phyloP scores from a whole-genome alignment of 148 eudicot species.

The Silene uniflora region DNA sequence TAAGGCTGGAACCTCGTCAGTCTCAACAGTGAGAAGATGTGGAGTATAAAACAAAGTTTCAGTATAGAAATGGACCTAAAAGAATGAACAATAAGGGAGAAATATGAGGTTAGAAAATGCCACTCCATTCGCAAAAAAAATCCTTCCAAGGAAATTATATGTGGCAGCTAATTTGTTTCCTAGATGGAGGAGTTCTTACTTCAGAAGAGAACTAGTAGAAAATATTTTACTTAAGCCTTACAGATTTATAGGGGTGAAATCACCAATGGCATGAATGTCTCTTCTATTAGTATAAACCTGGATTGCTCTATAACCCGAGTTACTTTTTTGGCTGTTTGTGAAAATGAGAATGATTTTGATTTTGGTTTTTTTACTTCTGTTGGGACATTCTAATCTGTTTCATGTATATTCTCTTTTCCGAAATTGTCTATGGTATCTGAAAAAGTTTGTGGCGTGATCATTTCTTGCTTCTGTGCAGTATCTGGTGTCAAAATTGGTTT shows the following conservation, averaged over 20 bases:
- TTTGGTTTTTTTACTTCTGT: not conserved
- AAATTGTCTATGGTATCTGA: not conserved
- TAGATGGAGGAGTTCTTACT: not conserved
- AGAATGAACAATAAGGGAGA: not conserved
- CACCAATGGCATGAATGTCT: too few relatives aligned
- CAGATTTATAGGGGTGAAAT: not conserved
- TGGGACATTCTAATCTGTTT: not conserved
- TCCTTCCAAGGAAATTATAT: slow-evolving; percentile 5
- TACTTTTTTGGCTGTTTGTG: not conserved
- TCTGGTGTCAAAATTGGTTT: slow-evolving; percentile 80
- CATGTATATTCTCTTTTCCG: not conserved
- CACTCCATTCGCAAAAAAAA: not conserved
- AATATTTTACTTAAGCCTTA: not conserved
- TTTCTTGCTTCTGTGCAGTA: slow-evolving; percentile 41
- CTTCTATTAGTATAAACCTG: not conserved
- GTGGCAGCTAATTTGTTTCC: not conserved
- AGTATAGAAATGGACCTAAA: not conserved
- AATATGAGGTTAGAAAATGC: not conserved
- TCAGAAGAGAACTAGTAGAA: not conserved
- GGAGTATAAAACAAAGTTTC: not conserved
- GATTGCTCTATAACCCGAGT: not conserved
- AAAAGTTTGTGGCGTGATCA: not conserved
- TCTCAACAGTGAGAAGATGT: not conserved
- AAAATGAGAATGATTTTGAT: not conserved
- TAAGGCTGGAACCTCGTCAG: not conserved